Evolutionary conservation across 1,139 yeast genomes (phyloP), one percentile per base, ranked within the genome.

Genomic region (Pneumocystis murina): DNA sequence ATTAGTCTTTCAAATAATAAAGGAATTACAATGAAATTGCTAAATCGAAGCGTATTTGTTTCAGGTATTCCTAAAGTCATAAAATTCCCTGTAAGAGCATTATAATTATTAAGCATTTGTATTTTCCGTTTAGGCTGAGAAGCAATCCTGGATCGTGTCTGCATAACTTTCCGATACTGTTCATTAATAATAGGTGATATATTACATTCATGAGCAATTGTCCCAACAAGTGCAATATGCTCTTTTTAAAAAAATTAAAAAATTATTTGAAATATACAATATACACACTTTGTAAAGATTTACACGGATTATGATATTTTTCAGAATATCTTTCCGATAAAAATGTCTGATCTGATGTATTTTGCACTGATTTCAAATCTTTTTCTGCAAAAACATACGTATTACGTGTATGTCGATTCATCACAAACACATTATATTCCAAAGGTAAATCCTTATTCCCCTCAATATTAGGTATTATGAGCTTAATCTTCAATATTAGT

Each of bases 321-420:
- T 38, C 62, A 60, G 3, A 16, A 20, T 10, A 38, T 20, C 24
- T 16, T 28, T 59, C 20, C 14, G 16, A 36, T 24, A 39, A 35
- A 5, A 28, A 1, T 40, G 62, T 28, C n/a, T 30, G n/a, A 38
- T 60, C 35, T 14, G 63, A 39, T 14, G 48, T 58, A 14, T 41
- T 84, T 69, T 83, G 84, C 72, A 82, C 85, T 68, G 84, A 82
- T 68, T 84, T 82, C 69, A 87, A 77, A 73, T 90, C 91, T 71
- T 88, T 86, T 75, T 92, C 98, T 38, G 91, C 85, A 73, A 92
- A 90, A n/a, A 90, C 88, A 72, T 81, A 92, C 66, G 94, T 87
- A 72, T 91, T 92, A 61, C 75, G 74, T 10, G 90, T 95, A 67
- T 83, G 84, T 59, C 87, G 84, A 74, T 89, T 89, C 39, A 87